These are phyloP conservation scores for Phytophthora pinifolia DNA, from an alignment of 352 stramenopile species.

Conservation along the genomic window DNA sequence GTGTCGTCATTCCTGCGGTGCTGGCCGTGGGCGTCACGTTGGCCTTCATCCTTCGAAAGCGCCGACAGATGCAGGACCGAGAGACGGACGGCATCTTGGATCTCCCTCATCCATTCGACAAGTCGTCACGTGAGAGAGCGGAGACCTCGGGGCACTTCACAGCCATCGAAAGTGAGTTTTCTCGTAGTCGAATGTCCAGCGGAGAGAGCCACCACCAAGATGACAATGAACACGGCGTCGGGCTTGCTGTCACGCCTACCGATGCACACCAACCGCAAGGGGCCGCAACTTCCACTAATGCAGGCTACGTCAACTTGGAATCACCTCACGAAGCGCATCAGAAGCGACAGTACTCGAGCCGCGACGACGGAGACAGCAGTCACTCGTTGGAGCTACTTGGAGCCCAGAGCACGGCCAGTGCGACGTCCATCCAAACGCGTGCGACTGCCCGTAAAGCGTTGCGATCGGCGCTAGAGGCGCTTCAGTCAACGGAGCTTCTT, in stretches of 20 bases:
- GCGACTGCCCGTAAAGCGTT: slow-evolving; percentile 17
- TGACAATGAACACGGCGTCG: slow-evolving; percentile 11
- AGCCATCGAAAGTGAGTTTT: slow-evolving; percentile 29
- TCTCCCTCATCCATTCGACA: slow-evolving; percentile 27
- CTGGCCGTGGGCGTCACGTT: slow-evolving; percentile 17
- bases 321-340: slow-evolving; percentile 7
- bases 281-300: slow-evolving; percentile 1
- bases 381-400: slow-evolving; percentile 25
- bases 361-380: slow-evolving; percentile 14
- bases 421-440: slow-evolving; percentile 16
- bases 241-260: slow-evolving; percentile 12
- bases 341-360: slow-evolving; percentile 5
- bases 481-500: slow-evolving; percentile 20
- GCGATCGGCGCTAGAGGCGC: slow-evolving; percentile 21
- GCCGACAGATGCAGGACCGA: slow-evolving; percentile 19
- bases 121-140: slow-evolving; percentile 14
- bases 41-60: slow-evolving; percentile 20
- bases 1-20: slow-evolving; percentile 23
- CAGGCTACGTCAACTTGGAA: slow-evolving; percentile 23
- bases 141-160: slow-evolving; percentile 32
- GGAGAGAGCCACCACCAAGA: slow-evolving; percentile 13
- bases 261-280: slow-evolving; percentile 7
- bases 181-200: slow-evolving; percentile 23
- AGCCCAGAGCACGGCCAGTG: slow-evolving; percentile 18
- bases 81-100: slow-evolving; percentile 24